phyloP scores from a whole-genome alignment of 768 basidiomycete species.

The Leccinum subtestaceum region DNA sequence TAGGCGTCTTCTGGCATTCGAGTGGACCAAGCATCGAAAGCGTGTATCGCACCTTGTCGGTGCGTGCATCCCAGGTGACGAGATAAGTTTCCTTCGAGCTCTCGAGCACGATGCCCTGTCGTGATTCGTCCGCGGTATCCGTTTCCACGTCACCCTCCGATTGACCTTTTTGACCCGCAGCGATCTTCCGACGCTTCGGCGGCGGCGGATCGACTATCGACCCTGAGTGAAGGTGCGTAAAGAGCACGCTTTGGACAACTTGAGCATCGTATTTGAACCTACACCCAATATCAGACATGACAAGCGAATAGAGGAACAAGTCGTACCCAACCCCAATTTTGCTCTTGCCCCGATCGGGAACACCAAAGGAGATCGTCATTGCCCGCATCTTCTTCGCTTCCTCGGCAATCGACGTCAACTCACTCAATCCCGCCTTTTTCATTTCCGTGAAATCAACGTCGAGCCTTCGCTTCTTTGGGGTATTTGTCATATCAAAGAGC shows the following conservation, averaged over 20 bases:
- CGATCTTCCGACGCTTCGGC: conserved; percentile 30
- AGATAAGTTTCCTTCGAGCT: conserved; percentile 23
- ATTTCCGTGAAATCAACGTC: conserved; percentile 24
- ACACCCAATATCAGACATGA: background rate
- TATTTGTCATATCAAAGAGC: conserved; percentile 34
- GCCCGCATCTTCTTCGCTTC: conserved; percentile 42
- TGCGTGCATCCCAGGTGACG: conserved; percentile 11
- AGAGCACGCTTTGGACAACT: conserved; percentile 42
- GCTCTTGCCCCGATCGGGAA: conserved; percentile 28
- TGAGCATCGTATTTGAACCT: conserved; percentile 56
- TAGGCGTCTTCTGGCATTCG: background rate
- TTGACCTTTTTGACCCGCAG: conserved; percentile 6
- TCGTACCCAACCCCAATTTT: conserved; percentile 46
- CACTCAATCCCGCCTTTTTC: conserved; percentile 20
- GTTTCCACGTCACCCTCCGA: conserved; percentile 6
- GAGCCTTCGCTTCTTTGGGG: conserved; percentile 30
- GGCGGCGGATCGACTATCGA: conserved; percentile 16
- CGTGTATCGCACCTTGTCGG: conserved; percentile 16
- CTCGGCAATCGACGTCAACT: conserved; percentile 28
- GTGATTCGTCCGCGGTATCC: conserved; percentile 10
- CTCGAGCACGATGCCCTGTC: conserved; percentile 26
- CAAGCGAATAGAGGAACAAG: background rate
- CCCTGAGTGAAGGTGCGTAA: conserved; percentile 34
- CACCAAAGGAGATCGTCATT: conserved; percentile 50
- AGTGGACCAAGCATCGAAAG: conserved; percentile 16